phyloP scores from a whole-genome alignment of 805 yeast genomes.

The Metschnikowia shivogae region DNA sequence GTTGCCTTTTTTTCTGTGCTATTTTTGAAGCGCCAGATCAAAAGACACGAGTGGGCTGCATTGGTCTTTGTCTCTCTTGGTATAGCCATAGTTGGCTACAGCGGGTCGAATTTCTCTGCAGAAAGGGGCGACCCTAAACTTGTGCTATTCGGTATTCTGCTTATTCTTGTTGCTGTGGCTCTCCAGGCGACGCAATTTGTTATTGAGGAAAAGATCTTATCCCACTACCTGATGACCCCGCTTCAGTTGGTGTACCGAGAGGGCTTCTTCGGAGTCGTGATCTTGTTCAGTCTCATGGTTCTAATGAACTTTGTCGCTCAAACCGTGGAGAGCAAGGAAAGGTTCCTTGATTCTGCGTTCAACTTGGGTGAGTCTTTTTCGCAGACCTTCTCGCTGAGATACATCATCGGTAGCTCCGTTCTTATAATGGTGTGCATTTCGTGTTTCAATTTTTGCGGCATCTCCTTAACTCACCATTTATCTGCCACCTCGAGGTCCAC shows the following conservation, averaged over 20 bases:
- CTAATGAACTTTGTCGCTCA: conserved; percentile 42
- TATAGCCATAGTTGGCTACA: conserved; percentile 66
- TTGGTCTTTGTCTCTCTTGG: conserved; percentile 64
- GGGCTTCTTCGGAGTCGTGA: conserved; percentile 59
- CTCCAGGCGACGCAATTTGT: conserved; percentile 76
- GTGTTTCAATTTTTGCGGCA: conserved; percentile 68
- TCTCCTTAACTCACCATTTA: conserved; percentile 57
- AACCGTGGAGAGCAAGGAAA: conserved; percentile 20
- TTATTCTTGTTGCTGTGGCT: conserved; percentile 60
- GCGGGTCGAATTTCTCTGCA: conserved; percentile 45
- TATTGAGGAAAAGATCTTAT: conserved; percentile 65
- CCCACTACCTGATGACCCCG: conserved; percentile 52
- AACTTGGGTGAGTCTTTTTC: conserved; percentile 49
- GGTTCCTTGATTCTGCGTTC: conserved; percentile 48
- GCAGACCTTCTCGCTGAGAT: conserved; percentile 42
- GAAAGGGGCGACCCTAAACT: conserved; percentile 19
- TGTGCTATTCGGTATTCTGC: conserved; percentile 50
- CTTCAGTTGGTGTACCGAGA: conserved; percentile 67
- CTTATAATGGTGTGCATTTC: conserved; percentile 71
- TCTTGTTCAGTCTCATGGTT: conserved; percentile 45
- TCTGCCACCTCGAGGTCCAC: conserved; percentile 80
- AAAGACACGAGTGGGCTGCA: conserved; percentile 64
- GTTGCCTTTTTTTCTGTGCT: conserved; percentile 68
- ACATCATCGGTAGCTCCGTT: conserved; percentile 51
- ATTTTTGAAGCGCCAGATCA: conserved; percentile 52